Evolutionary conservation across 2,329 filamentous ascomycete species (phyloP), one percentile per base, ranked within the genome.

Genomic region (Nannizziopsis barbatae): DNA sequence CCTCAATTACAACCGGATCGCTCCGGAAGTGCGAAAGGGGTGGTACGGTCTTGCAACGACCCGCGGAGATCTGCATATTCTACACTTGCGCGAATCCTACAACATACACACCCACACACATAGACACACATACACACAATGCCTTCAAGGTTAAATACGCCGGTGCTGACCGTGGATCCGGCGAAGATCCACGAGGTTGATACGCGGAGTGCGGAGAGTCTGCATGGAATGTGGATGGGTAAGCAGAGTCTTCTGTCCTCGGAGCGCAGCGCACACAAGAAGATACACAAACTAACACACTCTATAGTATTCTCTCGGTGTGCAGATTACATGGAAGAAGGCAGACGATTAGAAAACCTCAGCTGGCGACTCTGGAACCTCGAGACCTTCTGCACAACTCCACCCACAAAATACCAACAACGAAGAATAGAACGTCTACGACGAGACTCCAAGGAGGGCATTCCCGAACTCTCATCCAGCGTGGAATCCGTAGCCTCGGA

Each of bases 171-270:
- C 54, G 85, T 96, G 66, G 88, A 95, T 72, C 82, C 86, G 55
- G 86, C 83, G 64, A 84, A 90, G 58, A 89, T 98, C 65, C 86
- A 92, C 74, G 87, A 93, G 66, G 87, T 96, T 61, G 89, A 96
- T 70, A 95, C 90, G 1, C 78, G 83, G 57, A 94, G 94, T 66
- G 83, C 86, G 22, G 86, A 94, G 70, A 93, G 89, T 63, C 79
- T 96, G 45, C 93, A 92, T 71, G 89, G 86, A 73, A 93, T 96
- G 79, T 95, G 89, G 88, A 90, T 87, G 66, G 86, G 88, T 94
- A 71, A 77, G 85, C 75, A 30, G 3, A 38, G 2, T 18, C 15
- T 32, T 5, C 6, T 37, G 5, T n/a, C 11, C 32, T 36, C 12
- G 35, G 12, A 9, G 43, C 22, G 12, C 33, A 8, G 8, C 20